phyloP scores from a whole-genome alignment of 176 grass and related monocot genomes.

The Saccharum spontaneum region DNA sequence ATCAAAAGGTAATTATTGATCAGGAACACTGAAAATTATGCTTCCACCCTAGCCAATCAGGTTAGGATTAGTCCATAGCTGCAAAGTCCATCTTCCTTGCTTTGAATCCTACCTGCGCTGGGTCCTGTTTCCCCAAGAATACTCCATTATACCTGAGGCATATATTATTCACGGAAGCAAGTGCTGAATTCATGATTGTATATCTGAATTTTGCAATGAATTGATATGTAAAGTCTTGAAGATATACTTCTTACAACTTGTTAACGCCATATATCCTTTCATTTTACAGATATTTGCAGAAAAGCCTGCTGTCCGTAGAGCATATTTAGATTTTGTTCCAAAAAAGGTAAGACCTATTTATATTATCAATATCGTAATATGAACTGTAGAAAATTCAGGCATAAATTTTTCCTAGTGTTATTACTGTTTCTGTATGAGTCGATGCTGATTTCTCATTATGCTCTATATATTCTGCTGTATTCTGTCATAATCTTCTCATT shows the following conservation, averaged over 20 bases:
- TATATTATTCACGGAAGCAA: constrained; percentile 20
- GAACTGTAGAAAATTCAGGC: constrained; percentile 8
- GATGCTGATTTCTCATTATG: constrained; percentile 17
- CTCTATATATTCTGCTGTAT: not conserved
- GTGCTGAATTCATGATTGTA: constrained; percentile 17
- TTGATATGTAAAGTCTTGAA: not conserved
- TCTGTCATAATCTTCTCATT: constrained; percentile 17
- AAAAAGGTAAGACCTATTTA: constrained; percentile 57
- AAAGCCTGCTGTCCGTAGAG: constrained; percentile 93
- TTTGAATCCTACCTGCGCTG: constrained; percentile 1
- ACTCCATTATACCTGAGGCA: not conserved
- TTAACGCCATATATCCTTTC: constrained; percentile 1
- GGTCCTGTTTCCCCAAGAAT: not conserved
- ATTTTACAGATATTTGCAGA: constrained; percentile 90
- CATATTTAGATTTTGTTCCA: constrained; percentile 86
- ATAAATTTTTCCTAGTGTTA: constrained; percentile 7
- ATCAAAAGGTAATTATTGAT: not conserved
- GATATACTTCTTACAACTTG: constrained; percentile 5
- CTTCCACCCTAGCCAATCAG: too few species aligned
- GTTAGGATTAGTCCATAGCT: not conserved
- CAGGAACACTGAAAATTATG: not conserved
- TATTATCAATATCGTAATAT: constrained; percentile 1
- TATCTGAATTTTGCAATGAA: constrained; percentile 12
- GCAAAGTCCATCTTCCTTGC: not conserved
- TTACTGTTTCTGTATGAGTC: constrained; percentile 8